Percentiles rank a stretch among this genome's conserved stretches.
These are phyloP conservation scores for Malus asiatica DNA, from an alignment of 306 rosid species.

Conservation along the genomic window DNA sequence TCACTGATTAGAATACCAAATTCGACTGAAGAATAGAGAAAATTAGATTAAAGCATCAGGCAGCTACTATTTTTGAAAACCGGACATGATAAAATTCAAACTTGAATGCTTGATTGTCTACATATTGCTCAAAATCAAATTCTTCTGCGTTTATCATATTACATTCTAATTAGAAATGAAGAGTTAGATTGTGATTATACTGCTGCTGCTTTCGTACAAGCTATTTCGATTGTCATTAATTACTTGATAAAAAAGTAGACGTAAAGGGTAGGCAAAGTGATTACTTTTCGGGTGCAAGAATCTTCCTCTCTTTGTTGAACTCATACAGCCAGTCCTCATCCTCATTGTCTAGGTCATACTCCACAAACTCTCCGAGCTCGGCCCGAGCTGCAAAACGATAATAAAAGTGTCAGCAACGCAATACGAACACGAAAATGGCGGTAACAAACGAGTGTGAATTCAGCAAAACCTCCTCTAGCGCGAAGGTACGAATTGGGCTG, in stretches of 20 bases:
- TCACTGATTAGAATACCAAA: background rate
- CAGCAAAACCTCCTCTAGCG: slow-evolving; percentile 73
- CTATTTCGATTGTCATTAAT: background rate
- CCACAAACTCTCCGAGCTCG: slow-evolving; percentile 94
- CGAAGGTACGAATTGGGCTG: slow-evolving; percentile 89
- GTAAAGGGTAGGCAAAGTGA: background rate
- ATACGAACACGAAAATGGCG: background rate
- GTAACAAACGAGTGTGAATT: background rate
- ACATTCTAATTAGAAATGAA: background rate
- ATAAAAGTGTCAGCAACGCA: background rate
- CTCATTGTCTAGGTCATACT: slow-evolving; percentile 90
- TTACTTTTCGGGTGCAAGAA: slow-evolving; percentile 65
- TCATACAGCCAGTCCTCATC: slow-evolving; percentile 92
- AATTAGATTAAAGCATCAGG: background rate
- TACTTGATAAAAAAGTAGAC: background rate
- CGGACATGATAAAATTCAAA: background rate
- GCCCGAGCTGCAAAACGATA: slow-evolving; percentile 56
- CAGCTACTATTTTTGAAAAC: background rate
- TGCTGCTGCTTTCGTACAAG: background rate
- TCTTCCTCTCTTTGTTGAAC: slow-evolving; percentile 52
- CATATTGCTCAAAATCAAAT: background rate
- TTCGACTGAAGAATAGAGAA: background rate
- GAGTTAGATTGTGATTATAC: background rate
- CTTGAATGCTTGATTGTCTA: background rate
- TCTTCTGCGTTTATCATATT: background rate